Evolutionary conservation across 805 yeast species (phyloP).

Genomic region (Kluyveromyces lactis): DNA sequence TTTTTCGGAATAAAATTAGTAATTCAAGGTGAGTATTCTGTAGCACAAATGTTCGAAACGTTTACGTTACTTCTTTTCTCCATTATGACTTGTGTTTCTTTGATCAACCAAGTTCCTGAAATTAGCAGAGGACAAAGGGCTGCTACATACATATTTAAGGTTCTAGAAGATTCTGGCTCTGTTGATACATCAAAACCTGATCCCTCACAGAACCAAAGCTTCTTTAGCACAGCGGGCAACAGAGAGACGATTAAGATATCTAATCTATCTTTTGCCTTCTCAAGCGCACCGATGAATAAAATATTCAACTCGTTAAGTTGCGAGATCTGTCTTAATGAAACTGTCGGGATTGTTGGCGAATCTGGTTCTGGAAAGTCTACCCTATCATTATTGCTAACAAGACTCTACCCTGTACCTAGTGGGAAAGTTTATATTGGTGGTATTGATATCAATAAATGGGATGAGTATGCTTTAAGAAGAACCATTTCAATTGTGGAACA

Average conservation of each 20-base stretch:
- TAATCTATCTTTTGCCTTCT: slow-evolving; percentile 44
- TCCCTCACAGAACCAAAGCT: neutral
- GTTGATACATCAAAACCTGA: neutral
- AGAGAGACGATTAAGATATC: slow-evolving; percentile 31
- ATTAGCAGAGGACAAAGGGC: slow-evolving; percentile 74
- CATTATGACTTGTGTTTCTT: slow-evolving; percentile 49
- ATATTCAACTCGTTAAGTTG: slow-evolving; percentile 39
- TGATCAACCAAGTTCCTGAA: slow-evolving; percentile 66
- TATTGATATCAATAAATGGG: slow-evolving; percentile 38
- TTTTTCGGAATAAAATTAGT: slow-evolving; percentile 77
- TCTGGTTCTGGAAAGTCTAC: slow-evolving; percentile 95
- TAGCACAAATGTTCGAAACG: slow-evolving; percentile 56
- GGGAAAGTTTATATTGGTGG: slow-evolving; percentile 40
- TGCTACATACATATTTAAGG: slow-evolving; percentile 41
- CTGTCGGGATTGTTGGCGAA: slow-evolving; percentile 67
- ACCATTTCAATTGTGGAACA: slow-evolving; percentile 70
- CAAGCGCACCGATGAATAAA: slow-evolving; percentile 22
- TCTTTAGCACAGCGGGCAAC: neutral
- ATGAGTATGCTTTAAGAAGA: slow-evolving; percentile 41
- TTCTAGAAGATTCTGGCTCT: slow-evolving; percentile 21
- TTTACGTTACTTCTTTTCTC: slow-evolving; percentile 69
- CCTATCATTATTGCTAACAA: slow-evolving; percentile 44
- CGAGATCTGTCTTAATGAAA: slow-evolving; percentile 36
- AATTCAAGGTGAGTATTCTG: slow-evolving; percentile 44
- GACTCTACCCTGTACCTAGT: slow-evolving; percentile 38